These are phyloP conservation scores for Anisodus acutangulus DNA, from an alignment of 257 asterid species.

Conservation along the genomic window DNA sequence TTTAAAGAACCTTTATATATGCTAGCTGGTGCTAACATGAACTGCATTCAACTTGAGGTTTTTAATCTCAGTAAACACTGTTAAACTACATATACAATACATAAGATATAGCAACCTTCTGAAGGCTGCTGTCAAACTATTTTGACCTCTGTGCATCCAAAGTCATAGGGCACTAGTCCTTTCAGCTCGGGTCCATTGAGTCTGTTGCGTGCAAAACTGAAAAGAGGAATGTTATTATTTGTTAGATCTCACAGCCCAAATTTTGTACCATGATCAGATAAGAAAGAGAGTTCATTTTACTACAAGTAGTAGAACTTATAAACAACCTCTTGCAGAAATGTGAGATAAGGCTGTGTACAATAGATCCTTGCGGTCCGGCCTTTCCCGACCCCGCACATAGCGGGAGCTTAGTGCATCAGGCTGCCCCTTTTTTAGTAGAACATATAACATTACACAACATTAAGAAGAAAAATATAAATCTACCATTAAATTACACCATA, in stretches of 20 bases:
- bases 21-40: neutral
- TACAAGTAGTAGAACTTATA: neutral
- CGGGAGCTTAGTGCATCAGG: too few species aligned
- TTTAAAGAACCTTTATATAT: neutral
- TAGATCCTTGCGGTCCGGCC: too few species aligned
- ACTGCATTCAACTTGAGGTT: neutral
- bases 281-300: neutral
- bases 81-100: constrained; percentile 23
- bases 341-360: too few species aligned
- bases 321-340: too few species aligned
- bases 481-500: neutral
- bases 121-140: neutral
- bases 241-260: neutral
- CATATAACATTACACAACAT: neutral
- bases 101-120: neutral
- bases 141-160: constrained; percentile 61
- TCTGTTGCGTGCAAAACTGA: constrained; percentile 70
- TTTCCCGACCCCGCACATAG: too few species aligned
- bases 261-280: neutral
- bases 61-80: neutral
- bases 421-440: too few species aligned
- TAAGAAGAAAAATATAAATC: neutral
- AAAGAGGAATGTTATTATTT: neutral
- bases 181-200: constrained; percentile 87
- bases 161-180: constrained; percentile 84